Evolutionary conservation across 1,284 basidiomycete species (phyloP), one percentile per base, ranked within the genome.

Genomic region (Xerocomus amazonicus): DNA sequence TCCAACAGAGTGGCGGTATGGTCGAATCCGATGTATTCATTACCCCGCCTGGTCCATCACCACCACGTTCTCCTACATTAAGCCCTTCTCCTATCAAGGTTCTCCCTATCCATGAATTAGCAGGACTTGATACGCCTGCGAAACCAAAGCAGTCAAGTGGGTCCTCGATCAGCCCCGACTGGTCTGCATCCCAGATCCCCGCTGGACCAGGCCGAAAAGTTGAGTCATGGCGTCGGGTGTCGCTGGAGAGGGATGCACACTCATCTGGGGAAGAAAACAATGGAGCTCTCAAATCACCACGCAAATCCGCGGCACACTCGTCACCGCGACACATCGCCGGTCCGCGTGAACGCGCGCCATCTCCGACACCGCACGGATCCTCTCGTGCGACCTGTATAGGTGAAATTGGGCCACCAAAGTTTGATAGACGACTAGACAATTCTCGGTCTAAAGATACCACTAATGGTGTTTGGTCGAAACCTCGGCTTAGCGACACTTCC

Each of bases 1-100:
- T 34, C 13, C 8, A 13, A 33, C 27, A 32, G 14, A 31, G 29
- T 14, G 39, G 28, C 2, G 49, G 52, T 14, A 7, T 3, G 29
- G 39, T 54, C 16, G 58, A 63, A 44, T 57, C 59, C 17, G 58
- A 66, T 37, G 54, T 57, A 6, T 65, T 65, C 32, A 57, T 52
- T 26, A 55, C 58, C 10, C 52, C 62, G n/a, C 52, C 45, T 23
- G 48, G 44, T 3, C 50, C 53, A 16, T 59, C 60, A 5, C 60
- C 59, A 6, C 60, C 56, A 7, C 51, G 36, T 17, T 66, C 63
- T 37, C 60, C 63, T 3, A 59, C 50, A 29, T 52, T 48, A 16
- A 63, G 46, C 17, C 50, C 62, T 27, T 61, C 51, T 9, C 52
- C 56, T 37, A 19, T 41, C 32, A 43, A 50, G 6, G 7, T 43